Conservation (phyloP, 73 alveolate genomes). For the Tetrahymena borealis region DNA sequence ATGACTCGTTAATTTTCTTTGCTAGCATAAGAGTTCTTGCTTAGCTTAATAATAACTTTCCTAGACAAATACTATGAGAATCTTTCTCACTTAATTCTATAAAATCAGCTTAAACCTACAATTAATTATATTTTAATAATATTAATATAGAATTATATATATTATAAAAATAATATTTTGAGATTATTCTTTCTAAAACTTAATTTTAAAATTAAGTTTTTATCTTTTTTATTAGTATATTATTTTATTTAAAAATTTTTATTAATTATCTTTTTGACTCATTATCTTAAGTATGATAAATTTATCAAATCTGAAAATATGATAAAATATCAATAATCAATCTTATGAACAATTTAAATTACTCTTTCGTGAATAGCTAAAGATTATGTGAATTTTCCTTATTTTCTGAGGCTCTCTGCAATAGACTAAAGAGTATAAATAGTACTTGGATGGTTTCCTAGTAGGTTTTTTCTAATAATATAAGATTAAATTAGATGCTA, state of each 20-base stretch:
- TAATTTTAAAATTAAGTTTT: too few species aligned
- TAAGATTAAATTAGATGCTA: not conserved
- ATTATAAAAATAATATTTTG: too few species aligned
- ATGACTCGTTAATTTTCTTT: not conserved
- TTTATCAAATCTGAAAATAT: too few species aligned
- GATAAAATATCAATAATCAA: too few species aligned
- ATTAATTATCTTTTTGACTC: too few species aligned
- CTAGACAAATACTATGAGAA: not conserved
- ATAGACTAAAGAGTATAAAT: not conserved
- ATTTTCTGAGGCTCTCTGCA: not conserved
- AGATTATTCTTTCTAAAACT: too few species aligned
- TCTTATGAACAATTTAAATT: too few species aligned
- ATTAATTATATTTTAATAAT: not conserved
- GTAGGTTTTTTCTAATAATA: not conserved
- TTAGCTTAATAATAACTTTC: not conserved
- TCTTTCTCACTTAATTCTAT: not conserved
- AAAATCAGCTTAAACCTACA: not conserved
- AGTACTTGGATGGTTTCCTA: not conserved
- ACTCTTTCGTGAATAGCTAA: not conserved
- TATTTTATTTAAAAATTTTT: too few species aligned
- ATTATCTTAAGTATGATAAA: too few species aligned
- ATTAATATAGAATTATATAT: too few species aligned
- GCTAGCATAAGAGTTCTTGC: not conserved
- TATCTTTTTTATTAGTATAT: too few species aligned
- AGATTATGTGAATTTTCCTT: not conserved